phyloP scores from a whole-genome alignment of 495 filamentous ascomycete species.

The Delitschia confertaspora region DNA sequence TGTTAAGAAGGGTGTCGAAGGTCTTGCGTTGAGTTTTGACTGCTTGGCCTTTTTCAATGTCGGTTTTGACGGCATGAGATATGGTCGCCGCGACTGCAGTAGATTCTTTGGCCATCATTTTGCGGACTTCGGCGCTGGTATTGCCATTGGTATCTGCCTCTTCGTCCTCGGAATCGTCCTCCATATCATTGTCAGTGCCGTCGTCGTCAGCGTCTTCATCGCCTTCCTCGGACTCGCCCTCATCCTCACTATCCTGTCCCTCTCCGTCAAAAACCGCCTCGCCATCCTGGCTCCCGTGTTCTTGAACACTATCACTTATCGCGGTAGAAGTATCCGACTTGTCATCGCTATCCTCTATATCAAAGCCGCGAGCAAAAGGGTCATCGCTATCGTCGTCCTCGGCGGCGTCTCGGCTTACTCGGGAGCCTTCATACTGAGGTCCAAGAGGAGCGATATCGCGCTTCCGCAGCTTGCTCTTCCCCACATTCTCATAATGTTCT shows the following conservation, averaged over 20 bases:
- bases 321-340: conserved; percentile 31
- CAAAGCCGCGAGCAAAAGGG: conserved; percentile 37
- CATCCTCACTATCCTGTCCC: conserved; percentile 23
- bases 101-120: conserved; percentile 63
- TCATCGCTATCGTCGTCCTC: conserved; percentile 37
- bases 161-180: conserved; percentile 37
- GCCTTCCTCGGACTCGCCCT: conserved; percentile 21
- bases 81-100: conserved; percentile 60
- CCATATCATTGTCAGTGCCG: conserved; percentile 29
- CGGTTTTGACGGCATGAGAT: conserved; percentile 62
- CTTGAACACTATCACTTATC: conserved; percentile 37
- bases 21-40: conserved; percentile 73
- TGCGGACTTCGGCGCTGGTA: conserved; percentile 39
- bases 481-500: conserved; percentile 79
- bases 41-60: conserved; percentile 75
- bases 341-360: conserved; percentile 25
- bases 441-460: conserved; percentile 56
- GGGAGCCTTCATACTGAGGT: conserved; percentile 71
- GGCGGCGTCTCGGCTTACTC: conserved; percentile 65
- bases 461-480: conserved; percentile 79
- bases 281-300: conserved; percentile 42
- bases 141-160: conserved; percentile 35
- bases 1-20: conserved; percentile 80
- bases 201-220: conserved; percentile 32
- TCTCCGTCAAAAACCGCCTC: conserved; percentile 45